These are phyloP conservation scores for Crepidotus variabilis DNA, from an alignment of 768 basidiomycete species.

Conservation along the genomic window DNA sequence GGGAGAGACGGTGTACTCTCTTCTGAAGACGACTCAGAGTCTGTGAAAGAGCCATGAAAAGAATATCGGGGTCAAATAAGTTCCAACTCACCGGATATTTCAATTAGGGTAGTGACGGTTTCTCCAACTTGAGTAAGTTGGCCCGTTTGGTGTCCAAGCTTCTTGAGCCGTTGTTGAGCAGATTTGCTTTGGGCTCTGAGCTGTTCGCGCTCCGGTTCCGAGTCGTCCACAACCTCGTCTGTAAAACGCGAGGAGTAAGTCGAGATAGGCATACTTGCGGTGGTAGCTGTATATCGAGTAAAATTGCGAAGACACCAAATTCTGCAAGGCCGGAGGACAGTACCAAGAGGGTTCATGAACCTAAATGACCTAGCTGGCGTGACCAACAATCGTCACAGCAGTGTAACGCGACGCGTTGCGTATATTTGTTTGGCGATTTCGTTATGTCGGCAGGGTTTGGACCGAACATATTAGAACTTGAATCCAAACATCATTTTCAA, in stretches of 20 bases:
- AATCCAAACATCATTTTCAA: background rate
- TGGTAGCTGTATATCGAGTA: background rate
- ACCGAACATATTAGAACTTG: background rate
- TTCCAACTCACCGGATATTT: slow-evolving; percentile 18
- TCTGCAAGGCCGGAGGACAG: background rate
- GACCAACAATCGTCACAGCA: background rate
- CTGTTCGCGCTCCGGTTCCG: slow-evolving; percentile 62
- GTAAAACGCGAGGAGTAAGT: background rate
- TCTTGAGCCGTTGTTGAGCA: background rate
- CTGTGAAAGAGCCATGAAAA: slow-evolving; percentile 1
- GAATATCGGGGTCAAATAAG: background rate
- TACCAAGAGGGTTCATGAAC: background rate
- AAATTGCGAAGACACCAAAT: background rate
- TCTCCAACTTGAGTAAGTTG: background rate
- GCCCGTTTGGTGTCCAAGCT: background rate
- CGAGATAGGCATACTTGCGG: background rate
- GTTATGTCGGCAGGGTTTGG: background rate
- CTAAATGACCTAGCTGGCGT: background rate
- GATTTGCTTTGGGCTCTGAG: background rate
- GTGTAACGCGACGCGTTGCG: background rate
- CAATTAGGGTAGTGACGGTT: slow-evolving; percentile 13
- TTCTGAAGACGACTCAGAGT: slow-evolving; percentile 12
- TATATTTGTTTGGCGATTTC: background rate
- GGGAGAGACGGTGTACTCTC: background rate
- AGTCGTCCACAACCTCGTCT: slow-evolving; percentile 59